A percentile compares a stretch with the other conserved stretches of the same genome.
phyloP scores from a whole-genome alignment of 1,139 yeast genomes.

The Taphrina betulina region DNA sequence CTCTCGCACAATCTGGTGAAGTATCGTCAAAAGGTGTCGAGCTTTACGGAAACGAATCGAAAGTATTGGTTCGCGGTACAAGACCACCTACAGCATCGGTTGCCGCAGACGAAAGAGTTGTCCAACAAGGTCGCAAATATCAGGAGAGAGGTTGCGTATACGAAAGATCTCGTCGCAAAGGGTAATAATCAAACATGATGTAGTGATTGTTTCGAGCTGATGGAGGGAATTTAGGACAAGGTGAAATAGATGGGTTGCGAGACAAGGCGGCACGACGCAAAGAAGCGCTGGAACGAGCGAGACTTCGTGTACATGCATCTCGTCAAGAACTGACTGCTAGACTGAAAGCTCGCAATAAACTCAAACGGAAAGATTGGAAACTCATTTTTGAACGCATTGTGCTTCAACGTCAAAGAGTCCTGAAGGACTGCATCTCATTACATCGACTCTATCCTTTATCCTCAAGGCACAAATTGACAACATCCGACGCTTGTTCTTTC shows the following conservation, averaged over 20 bases:
- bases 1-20: not conserved
- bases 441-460: conserved; percentile 2
- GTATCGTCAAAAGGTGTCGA: not conserved
- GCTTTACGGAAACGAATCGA: conserved; percentile 1
- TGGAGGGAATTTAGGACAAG: conserved; percentile 7
- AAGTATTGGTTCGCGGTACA: not conserved
- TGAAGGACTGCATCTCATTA: conserved; percentile 3
- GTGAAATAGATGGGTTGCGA: conserved; percentile 12
- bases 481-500: not conserved
- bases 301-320: not conserved
- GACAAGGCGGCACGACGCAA: conserved; percentile 27
- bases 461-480: not conserved
- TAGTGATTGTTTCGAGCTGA: too few relatives aligned
- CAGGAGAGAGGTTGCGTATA: conserved; percentile 18
- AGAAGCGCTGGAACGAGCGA: conserved; percentile 12
- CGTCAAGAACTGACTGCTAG: not conserved
- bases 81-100: not conserved
- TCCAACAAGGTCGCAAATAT: not conserved
- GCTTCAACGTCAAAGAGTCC: not conserved
- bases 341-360: conserved; percentile 4
- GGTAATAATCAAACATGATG: too few relatives aligned
- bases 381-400: conserved; percentile 1
- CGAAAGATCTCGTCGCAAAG: not conserved
- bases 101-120: not conserved
- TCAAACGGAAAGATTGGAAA: conserved; percentile 15